Evolutionary conservation across 805 yeast genomes (phyloP).

Genomic region (Barnettozyma vustinii): DNA sequence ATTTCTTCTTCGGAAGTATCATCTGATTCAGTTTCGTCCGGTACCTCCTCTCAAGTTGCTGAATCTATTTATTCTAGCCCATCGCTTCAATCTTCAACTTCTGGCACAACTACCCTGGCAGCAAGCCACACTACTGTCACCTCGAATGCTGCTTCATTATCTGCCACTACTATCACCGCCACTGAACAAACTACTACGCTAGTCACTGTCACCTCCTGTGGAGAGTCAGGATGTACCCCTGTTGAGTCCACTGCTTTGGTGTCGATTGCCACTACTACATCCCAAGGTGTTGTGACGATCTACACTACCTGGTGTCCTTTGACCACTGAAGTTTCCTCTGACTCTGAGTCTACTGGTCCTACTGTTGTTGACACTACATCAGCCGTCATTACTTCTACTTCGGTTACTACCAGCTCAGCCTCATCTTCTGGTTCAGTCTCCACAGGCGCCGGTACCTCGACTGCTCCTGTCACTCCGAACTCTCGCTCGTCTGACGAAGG

Average conservation of each 20-base stretch:
- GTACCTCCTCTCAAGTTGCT: neutral
- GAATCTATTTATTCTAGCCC: neutral
- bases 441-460: neutral
- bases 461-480: neutral
- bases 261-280: slow-evolving; percentile 21
- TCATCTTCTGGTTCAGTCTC: neutral
- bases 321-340: neutral
- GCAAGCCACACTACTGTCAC: neutral
- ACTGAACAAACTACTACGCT: neutral
- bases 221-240: neutral
- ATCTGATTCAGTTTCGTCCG: neutral
- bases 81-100: neutral
- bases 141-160: neutral
- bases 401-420: neutral
- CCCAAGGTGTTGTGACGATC: slow-evolving; percentile 23
- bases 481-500: neutral
- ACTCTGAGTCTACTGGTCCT: neutral
- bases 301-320: slow-evolving; percentile 31
- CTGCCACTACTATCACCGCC: neutral
- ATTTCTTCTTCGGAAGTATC: neutral
- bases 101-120: neutral
- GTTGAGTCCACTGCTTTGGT: slow-evolving; percentile 7
- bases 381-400: neutral
- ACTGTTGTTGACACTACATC: neutral
- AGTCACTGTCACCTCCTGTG: slow-evolving; percentile 10